Conservation (phyloP, 2,329 filamentous ascomycete genomes). For the Fusarium sp. region DNA sequence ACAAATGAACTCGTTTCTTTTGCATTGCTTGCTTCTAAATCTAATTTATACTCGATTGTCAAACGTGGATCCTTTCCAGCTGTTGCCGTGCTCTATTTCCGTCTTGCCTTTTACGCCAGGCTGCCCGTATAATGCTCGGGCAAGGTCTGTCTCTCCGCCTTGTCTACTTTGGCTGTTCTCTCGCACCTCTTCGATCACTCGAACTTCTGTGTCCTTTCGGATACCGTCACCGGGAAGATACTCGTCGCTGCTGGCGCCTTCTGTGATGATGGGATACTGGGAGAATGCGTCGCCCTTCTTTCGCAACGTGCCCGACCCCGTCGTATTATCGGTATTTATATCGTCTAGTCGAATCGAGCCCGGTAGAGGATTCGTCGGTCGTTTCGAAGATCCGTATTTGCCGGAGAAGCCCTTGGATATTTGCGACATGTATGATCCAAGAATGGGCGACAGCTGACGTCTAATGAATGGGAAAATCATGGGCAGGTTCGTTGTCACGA, state of each 20-base stretch:
- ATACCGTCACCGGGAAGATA: slow-evolving; percentile 17
- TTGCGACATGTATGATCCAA: slow-evolving; percentile 14
- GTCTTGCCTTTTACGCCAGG: slow-evolving; percentile 13
- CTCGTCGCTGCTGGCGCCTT: slow-evolving; percentile 13
- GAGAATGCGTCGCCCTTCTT: slow-evolving; percentile 16
- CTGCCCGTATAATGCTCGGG: slow-evolving; percentile 17
- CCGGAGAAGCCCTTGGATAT: slow-evolving; percentile 2
- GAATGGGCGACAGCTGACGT: slow-evolving; percentile 17
- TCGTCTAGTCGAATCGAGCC: slow-evolving; percentile 31
- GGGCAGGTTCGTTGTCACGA: slow-evolving; percentile 52
- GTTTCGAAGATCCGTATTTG: slow-evolving; percentile 10
- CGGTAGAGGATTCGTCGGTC: slow-evolving; percentile 16
- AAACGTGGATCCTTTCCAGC: not conserved
- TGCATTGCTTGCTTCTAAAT: not conserved
- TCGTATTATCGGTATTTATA: not conserved
- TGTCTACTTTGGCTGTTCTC: not conserved
- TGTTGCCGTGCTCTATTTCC: slow-evolving; percentile 5
- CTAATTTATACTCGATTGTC: not conserved
- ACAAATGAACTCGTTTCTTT: not conserved
- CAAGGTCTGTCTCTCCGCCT: slow-evolving; percentile 1
- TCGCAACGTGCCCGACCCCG: not conserved
- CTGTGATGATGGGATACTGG: slow-evolving; percentile 16
- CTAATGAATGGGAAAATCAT: slow-evolving; percentile 55
- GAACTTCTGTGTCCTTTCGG: slow-evolving; percentile 26
- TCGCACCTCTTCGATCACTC: slow-evolving; percentile 6